These are phyloP conservation scores for Taphrina pruni DNA, from an alignment of 1,139 yeast species.

Conservation along the genomic window DNA sequence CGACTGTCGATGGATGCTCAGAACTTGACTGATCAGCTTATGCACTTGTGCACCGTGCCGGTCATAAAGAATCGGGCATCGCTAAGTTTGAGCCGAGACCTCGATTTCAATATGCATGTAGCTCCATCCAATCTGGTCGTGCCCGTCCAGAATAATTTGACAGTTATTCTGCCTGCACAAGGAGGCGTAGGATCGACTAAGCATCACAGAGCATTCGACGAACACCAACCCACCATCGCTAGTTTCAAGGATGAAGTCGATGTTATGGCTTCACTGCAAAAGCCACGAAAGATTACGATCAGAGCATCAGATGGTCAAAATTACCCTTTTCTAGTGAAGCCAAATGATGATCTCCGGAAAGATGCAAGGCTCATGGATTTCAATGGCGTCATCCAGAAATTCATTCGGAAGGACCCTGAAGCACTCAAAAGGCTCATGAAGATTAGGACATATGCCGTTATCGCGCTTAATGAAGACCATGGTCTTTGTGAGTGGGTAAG, in stretches of 20 bases:
- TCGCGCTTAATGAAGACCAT: slow-evolving; percentile 82
- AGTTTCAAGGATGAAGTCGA: slow-evolving; percentile 66
- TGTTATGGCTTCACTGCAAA: slow-evolving; percentile 80
- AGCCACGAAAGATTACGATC: slow-evolving; percentile 78
- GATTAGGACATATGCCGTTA: slow-evolving; percentile 84
- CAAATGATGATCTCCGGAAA: slow-evolving; percentile 88
- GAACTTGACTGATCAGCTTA: slow-evolving; percentile 50
- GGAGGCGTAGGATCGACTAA: slow-evolving; percentile 50
- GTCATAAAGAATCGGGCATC: slow-evolving; percentile 55
- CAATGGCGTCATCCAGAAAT: slow-evolving; percentile 81
- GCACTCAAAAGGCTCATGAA: slow-evolving; percentile 72
- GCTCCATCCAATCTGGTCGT: slow-evolving; percentile 75
- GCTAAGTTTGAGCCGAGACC: slow-evolving; percentile 55
- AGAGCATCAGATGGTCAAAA: slow-evolving; percentile 76
- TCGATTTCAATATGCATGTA: slow-evolving; percentile 58
- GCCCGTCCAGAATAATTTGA: slow-evolving; percentile 78
- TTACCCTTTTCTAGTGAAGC: slow-evolving; percentile 80
- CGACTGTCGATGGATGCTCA: slow-evolving; percentile 48
- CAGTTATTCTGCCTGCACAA: slow-evolving; percentile 62
- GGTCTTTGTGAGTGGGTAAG: slow-evolving; percentile 95
- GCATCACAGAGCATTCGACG: slow-evolving; percentile 62
- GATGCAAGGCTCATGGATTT: slow-evolving; percentile 95
- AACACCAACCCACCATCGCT: slow-evolving; percentile 45
- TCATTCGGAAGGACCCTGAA: slow-evolving; percentile 69
- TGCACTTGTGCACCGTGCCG: slow-evolving; percentile 51